Percentiles rank a stretch among this genome's conserved stretches.
These are phyloP conservation scores for Chlorella ohadii DNA, from an alignment of 139 green algal species.

Conservation along the genomic window DNA sequence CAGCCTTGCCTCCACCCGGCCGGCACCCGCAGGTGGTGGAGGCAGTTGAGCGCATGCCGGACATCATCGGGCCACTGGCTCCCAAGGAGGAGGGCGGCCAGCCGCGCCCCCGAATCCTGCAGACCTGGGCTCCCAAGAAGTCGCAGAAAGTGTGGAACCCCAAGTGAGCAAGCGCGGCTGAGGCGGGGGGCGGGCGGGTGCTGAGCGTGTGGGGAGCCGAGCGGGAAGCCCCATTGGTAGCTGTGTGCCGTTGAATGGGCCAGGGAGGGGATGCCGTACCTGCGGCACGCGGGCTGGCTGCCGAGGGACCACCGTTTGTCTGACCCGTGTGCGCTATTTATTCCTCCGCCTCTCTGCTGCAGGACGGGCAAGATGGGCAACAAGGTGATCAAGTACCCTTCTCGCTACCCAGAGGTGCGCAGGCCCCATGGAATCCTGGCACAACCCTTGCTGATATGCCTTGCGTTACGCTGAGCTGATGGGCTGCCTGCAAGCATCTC, in stretches of 20 bases:
- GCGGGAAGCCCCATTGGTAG: neutral
- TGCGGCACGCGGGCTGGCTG: no score
- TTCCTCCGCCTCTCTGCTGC: no score
- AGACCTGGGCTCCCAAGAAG: slow-evolving; percentile 12
- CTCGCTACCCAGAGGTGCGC: neutral
- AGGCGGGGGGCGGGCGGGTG: neutral
- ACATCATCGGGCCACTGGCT: slow-evolving; percentile 1
- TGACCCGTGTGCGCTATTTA: no score
- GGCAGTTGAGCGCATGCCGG: neutral
- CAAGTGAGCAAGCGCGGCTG: slow-evolving; percentile 7
- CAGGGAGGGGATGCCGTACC: no score
- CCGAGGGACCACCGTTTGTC: no score
- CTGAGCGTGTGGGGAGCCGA: neutral
- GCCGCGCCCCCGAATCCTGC: neutral
- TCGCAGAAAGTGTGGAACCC: slow-evolving; percentile 25
- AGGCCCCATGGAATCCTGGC: no score
- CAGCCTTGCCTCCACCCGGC: neutral
- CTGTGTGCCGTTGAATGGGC: no score
- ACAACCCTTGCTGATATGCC: no score
- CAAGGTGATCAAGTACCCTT: slow-evolving; percentile 26
- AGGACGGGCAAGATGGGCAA: slow-evolving; percentile 33
- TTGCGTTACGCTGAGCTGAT: no score
- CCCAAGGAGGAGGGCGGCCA: slow-evolving; percentile 6
- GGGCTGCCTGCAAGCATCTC: no score
- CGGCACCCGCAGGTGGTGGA: neutral